Conservation (phyloP, 352 stramenopile species). For the Phytophthora europaea region DNA sequence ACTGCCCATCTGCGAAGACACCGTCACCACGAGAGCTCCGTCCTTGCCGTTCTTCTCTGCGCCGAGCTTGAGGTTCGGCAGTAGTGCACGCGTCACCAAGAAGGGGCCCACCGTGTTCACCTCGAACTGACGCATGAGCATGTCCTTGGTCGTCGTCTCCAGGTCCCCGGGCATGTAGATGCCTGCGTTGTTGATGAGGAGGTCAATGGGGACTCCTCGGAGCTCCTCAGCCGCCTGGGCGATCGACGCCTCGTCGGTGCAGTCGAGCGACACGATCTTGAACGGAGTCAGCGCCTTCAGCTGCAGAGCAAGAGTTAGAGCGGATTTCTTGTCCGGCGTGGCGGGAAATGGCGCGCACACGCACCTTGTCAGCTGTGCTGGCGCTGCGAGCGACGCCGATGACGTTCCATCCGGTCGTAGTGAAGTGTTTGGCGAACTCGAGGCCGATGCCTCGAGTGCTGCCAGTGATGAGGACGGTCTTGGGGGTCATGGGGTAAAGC, state of each 20-base stretch:
- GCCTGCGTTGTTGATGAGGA: conserved; percentile 74
- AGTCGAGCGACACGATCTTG: conserved; percentile 59
- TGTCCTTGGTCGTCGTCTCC: conserved; percentile 42
- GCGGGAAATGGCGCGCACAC: not conserved
- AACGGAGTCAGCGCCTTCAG: conserved; percentile 46
- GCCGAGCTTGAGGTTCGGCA: conserved; percentile 50
- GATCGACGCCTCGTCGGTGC: conserved; percentile 55
- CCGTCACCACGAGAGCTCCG: conserved; percentile 43
- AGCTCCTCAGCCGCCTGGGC: conserved; percentile 41
- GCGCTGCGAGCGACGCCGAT: conserved; percentile 44
- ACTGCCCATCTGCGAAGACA: conserved; percentile 41
- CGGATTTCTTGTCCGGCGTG: not conserved
- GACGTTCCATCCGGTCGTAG: conserved; percentile 52
- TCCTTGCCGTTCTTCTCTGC: conserved; percentile 20
- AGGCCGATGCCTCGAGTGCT: conserved; percentile 55
- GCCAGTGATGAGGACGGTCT: conserved; percentile 38
- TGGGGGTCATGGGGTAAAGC: not conserved
- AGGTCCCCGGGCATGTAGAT: conserved; percentile 37
- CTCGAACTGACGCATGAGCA: conserved; percentile 64
- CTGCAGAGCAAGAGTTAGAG: conserved; percentile 9
- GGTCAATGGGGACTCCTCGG: conserved; percentile 54
- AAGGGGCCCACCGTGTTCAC: conserved; percentile 69
- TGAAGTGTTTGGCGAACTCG: conserved; percentile 49
- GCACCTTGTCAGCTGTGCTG: conserved; percentile 36
- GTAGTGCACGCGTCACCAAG: conserved; percentile 56